These are phyloP conservation scores for Lasiodiplodia sp. DNA, from an alignment of 2,329 filamentous ascomycete genomes.

Conservation along the genomic window DNA sequence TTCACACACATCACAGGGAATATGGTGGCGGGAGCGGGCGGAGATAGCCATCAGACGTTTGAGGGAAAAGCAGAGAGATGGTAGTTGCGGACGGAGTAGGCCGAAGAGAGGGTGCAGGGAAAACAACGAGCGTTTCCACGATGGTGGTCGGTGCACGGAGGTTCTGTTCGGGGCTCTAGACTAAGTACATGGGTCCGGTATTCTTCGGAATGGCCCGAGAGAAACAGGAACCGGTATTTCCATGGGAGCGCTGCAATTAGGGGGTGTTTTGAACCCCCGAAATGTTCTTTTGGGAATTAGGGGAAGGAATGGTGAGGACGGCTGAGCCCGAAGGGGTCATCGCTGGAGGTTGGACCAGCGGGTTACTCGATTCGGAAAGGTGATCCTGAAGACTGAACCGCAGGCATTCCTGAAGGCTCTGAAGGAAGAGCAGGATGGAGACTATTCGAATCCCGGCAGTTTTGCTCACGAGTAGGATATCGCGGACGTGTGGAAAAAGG, in stretches of 20 bases:
- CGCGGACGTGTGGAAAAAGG: too few species aligned
- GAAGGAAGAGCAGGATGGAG: too few species aligned
- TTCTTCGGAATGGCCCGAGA: neutral
- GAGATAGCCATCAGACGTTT: neutral
- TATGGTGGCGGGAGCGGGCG: neutral
- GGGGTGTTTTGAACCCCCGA: too few species aligned
- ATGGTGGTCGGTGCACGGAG: neutral
- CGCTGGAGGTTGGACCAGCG: neutral
- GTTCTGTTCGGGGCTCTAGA: neutral
- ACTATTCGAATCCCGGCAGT: neutral
- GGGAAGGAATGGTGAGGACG: neutral
- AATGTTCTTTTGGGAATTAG: neutral
- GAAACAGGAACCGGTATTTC: too few species aligned
- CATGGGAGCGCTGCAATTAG: neutral
- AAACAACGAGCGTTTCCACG: neutral
- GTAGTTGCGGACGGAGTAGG: neutral
- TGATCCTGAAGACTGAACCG: neutral
- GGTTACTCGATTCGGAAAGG: neutral
- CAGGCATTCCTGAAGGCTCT: neutral
- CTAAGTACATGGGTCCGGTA: neutral
- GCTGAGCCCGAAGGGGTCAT: neutral
- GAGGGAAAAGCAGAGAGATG: neutral
- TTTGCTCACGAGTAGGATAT: neutral
- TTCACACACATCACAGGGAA: too few species aligned
- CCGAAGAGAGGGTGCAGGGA: neutral